Evolutionary conservation across 1,284 basidiomycete genomes (phyloP), one percentile per base, ranked within the genome.

Genomic region (Ceratobasidium sp.): DNA sequence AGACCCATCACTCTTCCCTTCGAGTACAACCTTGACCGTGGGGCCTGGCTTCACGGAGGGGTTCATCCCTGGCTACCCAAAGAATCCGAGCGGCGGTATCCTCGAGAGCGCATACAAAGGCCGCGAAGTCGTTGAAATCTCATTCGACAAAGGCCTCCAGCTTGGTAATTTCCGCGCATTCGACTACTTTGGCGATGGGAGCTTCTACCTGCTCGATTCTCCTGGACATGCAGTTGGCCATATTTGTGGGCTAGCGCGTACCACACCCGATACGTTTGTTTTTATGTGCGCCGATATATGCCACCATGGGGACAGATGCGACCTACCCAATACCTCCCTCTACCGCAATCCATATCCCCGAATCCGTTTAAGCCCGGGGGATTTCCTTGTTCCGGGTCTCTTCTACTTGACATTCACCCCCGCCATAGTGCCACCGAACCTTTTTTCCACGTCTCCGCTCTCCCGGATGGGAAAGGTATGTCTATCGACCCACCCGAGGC

Each of bases 181-280:
- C 73, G 80, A 81, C 68, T 73, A 81, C 30, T 80, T 75, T 57
- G 77, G 74, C 38, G 81, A 81, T 50, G 81, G 80, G 16, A 78
- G 78, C 2, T n/a, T 80, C 57, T 48, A 79, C 33, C 30, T 81
- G 23, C 66, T 78, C 50, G 52, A 78, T 5, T 50, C 79, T 1
- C 69, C 69, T 0, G 80, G 81, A 3, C 81, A 81, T 62, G 79
- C 79, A 23, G 46, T 62, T 12, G 59, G 57, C 18, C 59, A 62
- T 41, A 48, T 62, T 5, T 62, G 55, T 30, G 57, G 57, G 10
- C 59, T 73, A 14, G 70, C 70, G 8, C 57, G 70, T 12, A 73
- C 70, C 18, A 73, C 70, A 6, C 57, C 59, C n/a, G 70, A 62
- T 35, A 73, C 70, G 18, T 73, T 73, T 35, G 70, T 62, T 54